Percentiles rank a stretch among this genome's conserved stretches.
Evolutionary conservation across 306 rosid species (phyloP).

Genomic region (Quercus alba): DNA sequence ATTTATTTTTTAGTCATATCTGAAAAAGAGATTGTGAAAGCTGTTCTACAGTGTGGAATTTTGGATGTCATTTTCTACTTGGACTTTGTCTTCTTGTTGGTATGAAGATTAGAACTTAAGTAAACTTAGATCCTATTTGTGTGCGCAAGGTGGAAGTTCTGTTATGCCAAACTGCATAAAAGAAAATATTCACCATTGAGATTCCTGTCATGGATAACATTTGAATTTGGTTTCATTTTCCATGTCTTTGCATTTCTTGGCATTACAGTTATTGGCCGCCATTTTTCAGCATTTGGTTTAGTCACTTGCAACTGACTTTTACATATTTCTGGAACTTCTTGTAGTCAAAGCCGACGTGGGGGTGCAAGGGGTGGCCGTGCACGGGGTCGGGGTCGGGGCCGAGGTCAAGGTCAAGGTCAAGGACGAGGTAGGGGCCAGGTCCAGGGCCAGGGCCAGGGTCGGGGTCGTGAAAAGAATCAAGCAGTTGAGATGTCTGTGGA

Average conservation of each 20-base stretch:
- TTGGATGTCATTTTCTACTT: neutral
- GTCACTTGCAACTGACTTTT: neutral
- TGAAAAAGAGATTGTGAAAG: neutral
- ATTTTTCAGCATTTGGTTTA: neutral
- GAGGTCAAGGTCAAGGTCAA: constrained; percentile 26
- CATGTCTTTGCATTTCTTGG: neutral
- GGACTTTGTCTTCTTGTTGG: neutral
- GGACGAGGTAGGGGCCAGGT: constrained; percentile 19
- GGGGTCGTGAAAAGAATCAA: constrained; percentile 60
- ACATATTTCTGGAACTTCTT: neutral
- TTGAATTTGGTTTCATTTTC: neutral
- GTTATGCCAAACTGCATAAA: neutral
- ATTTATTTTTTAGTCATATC: neutral
- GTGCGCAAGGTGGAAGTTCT: neutral
- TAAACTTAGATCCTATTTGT: neutral
- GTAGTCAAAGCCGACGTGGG: constrained; percentile 54
- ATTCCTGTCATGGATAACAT: neutral
- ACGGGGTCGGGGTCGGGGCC: constrained; percentile 22
- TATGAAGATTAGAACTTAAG: neutral
- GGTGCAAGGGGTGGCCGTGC: constrained; percentile 42
- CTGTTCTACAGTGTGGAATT: neutral
- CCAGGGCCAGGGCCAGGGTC: constrained; percentile 15
- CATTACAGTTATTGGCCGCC: neutral
- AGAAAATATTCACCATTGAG: neutral
- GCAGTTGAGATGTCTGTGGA: constrained; percentile 70